Base-by-base conservation (phyloP, 768 basidiomycete species). In the Steccherinum ochraceum region DNA sequence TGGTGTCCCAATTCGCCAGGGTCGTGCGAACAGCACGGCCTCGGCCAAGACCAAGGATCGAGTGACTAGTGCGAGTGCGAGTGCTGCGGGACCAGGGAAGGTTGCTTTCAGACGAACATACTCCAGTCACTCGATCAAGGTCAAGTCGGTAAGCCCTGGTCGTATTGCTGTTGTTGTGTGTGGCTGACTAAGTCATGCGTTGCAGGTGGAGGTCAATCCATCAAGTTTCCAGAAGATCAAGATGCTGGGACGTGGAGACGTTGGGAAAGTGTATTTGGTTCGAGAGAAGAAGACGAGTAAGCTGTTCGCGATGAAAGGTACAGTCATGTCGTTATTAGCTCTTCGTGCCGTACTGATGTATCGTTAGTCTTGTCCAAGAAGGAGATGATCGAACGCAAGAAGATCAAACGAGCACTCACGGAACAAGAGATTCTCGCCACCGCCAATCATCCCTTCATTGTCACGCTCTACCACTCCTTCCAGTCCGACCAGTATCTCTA, bases 311-410 rank as follows among this genome's bases (percentile, higher is more conserved):
- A 99, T 99, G 96, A 99, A 99, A 83, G 94, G 94, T 93, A 74
- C 63, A 79, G 67, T 40, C 50, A 51, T 47, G 46, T 52, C 55
- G 52, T 57, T 56, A 44, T 45, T 46, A 23, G 35, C 16, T 51
- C 53, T 55, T 59, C 53, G 45, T 57, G 52, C 55, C 30, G 43
- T 50, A 58, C 55, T 56, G 20, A 45, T 40, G 52, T 61, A 52
- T 58, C 53, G 58, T 11, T 43, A 95, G 96, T 99, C 20, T 75
- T 99, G 42, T 96, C 93, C 46, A 98, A 98, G 76, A 91, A 89
- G 75, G 96, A 99, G 76, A 98, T 99, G 95, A 94, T 99, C 68
- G 93, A 95, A 72, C 84, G 96, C 61, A 96, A 95, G 75, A 99
- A 99, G 77, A 95, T 99, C 74, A 99, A 99, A 69, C 84, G 96